Conservation (phyloP, 257 asterid genomes). For the Verbascum thapsus region DNA sequence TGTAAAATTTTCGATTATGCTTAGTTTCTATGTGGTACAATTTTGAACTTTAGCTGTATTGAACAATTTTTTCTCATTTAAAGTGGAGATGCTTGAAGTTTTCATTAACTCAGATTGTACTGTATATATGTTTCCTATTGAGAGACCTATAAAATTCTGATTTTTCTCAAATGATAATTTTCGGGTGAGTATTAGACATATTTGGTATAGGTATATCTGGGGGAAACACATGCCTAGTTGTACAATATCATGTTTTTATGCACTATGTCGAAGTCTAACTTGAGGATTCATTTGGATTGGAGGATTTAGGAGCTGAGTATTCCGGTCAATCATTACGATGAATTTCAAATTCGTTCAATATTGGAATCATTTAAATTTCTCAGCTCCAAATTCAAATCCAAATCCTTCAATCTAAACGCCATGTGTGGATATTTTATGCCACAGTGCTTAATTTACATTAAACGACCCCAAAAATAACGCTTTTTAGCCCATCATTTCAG, state of each 20-base stretch:
- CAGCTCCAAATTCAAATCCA: no score
- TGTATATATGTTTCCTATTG: neutral
- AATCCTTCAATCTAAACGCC: no score
- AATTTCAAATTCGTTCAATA: no score
- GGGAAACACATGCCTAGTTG: neutral
- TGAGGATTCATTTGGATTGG: no score
- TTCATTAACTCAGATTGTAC: neutral
- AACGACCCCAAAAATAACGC: neutral
- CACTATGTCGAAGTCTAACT: neutral
- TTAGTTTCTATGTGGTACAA: no score
- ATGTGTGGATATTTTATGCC: neutral
- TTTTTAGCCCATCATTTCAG: slow-evolving; percentile 37
- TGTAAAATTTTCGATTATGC: neutral
- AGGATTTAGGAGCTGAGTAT: no score
- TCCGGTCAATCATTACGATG: no score
- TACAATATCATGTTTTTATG: neutral
- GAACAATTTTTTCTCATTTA: neutral
- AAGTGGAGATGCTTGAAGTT: neutral
- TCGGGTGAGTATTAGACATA: neutral
- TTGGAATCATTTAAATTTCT: no score
- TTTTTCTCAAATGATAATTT: neutral
- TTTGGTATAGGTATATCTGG: neutral
- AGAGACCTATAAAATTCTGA: slow-evolving; percentile 8
- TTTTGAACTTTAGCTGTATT: slow-evolving; percentile 23
- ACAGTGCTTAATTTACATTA: slow-evolving; percentile 5